These are phyloP conservation scores for Phytophthora melonis DNA, from an alignment of 352 stramenopile species.

Conservation along the genomic window DNA sequence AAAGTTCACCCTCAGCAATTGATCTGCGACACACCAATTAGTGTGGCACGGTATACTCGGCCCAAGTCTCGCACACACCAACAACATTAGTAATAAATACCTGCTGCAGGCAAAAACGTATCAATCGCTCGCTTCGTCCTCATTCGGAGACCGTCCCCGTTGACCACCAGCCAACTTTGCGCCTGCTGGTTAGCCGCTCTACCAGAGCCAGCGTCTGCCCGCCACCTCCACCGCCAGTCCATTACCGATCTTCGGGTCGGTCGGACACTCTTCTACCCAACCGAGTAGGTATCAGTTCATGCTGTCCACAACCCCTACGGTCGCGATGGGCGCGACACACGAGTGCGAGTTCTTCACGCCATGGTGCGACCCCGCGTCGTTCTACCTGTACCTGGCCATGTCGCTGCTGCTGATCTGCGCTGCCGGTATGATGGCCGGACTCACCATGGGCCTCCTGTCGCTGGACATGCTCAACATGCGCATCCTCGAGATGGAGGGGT, in stretches of 20 bases:
- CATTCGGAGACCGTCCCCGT: not conserved
- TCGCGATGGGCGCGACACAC: conserved; percentile 13
- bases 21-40: conserved; percentile 32
- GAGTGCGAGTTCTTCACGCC: conserved; percentile 69
- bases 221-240: not conserved
- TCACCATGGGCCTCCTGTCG: conserved; percentile 83
- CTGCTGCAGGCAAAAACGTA: not conserved
- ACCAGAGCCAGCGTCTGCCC: not conserved
- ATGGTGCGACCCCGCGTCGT: conserved; percentile 66
- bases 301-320: conserved; percentile 8
- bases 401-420: conserved; percentile 61
- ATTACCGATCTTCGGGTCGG: not conserved
- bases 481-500: conserved; percentile 83
- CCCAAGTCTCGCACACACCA: conserved; percentile 18
- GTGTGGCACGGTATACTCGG: conserved; percentile 18
- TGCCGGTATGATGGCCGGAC: conserved; percentile 75
- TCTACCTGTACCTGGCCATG: conserved; percentile 65
- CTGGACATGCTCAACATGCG: conserved; percentile 86
- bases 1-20: conserved; percentile 21
- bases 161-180: not conserved
- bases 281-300: not conserved
- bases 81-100: conserved; percentile 1
- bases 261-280: not conserved
- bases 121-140: not conserved
- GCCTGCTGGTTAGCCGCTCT: not conserved